These are phyloP conservation scores for Akanthomyces uredinophilus DNA, from an alignment of 2,329 filamentous ascomycete genomes.

Conservation along the genomic window DNA sequence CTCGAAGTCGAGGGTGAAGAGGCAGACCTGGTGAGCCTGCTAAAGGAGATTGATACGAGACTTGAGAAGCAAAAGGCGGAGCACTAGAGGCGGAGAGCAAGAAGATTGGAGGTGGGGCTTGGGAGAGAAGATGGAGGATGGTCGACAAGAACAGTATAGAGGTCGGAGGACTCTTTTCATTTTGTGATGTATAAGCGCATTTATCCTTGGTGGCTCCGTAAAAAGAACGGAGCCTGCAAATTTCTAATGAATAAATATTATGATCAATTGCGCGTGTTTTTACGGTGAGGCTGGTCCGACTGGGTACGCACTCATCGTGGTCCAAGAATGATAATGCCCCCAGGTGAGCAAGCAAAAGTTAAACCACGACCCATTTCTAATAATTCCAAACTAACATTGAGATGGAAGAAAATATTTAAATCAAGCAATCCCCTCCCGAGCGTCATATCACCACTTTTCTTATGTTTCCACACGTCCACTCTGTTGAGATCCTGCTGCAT, in stretches of 20 bases:
- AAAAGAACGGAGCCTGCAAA: not conserved
- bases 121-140: not conserved
- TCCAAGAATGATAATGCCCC: no score
- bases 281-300: no score
- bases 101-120: not conserved
- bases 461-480: no score
- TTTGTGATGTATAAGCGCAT: not conserved
- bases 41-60: constrained; percentile 55
- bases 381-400: no score
- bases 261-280: not conserved
- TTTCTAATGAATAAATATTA: not conserved
- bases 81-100: not conserved
- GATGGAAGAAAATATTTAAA: no score
- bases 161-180: not conserved
- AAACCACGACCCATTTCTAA: no score
- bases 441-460: no score
- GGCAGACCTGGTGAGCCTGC: constrained; percentile 56
- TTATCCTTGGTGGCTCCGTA: not conserved
- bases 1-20: constrained; percentile 78
- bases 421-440: no score
- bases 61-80: constrained; percentile 29
- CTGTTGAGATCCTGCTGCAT: no score
- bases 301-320: no score
- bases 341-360: no score
- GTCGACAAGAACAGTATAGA: not conserved